Evolutionary conservation across 2,329 filamentous ascomycete genomes (phyloP), one percentile per base, ranked within the genome.

Genomic region (Aspergillus sp.): DNA sequence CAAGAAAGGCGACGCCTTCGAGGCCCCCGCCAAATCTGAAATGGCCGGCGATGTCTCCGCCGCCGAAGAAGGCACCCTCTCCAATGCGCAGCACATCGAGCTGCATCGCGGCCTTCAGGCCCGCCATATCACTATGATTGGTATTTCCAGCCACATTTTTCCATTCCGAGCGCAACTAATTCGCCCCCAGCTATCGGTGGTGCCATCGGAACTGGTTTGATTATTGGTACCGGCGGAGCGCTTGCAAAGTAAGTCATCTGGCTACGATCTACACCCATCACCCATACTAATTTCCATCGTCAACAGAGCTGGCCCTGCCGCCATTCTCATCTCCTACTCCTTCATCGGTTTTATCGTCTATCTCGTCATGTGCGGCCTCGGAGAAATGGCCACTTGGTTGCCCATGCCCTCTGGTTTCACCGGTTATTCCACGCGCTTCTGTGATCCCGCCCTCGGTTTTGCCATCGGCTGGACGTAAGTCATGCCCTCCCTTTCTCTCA

Each of bases 311-410:
- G 70, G 70, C 38, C 74, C 74, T 17, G 74, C 64, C 13, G 63
- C 73, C 3, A 69, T 77, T 35, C 62, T 76, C 26, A 76, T 77
- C 42, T 73, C 72, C 5, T 77, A 76, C 59, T 61, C 70, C 4
- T 64, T 73, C 49, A 72, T 76, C 42, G 74, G 74, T 44, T 73
- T 75, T 45, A 65, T 94, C 54, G 89, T 93, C 59, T 94, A 85
- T 71, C 75, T 90, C 40, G 89, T 94, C 60, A 91, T 94, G 88
- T 85, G 85, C 52, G 86, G 83, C 51, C 82, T 94, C 3, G 89
- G 89, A 57, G 89, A 93, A 71, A 94, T 94, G 88, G 88, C 89
- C 8, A 82, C 89, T 48, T 94, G 88, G 87, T 72, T 94, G 32
- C 89, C 89, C 47, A 79, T 91, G 63, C 82, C 84, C 50, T 84